Evolutionary conservation across 306 rosid genomes (phyloP).

Genomic region (Luffa aegyptiaca): DNA sequence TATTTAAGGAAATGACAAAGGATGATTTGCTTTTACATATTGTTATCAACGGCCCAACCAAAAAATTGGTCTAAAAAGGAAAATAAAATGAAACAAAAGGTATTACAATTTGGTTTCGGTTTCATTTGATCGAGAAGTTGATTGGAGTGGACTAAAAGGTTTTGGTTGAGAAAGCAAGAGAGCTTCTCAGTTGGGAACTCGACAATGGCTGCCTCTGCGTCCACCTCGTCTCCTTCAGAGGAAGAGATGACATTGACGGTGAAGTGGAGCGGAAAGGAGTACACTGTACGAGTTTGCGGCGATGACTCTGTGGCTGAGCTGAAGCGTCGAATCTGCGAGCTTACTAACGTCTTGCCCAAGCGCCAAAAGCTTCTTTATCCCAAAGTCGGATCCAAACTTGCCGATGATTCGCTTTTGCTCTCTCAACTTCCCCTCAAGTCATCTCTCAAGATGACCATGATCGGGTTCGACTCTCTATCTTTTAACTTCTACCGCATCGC

Average conservation of each 20-base stretch:
- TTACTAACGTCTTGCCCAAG: slow-evolving; percentile 72
- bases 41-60: not conserved
- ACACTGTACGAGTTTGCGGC: slow-evolving; percentile 70
- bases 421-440: slow-evolving; percentile 63
- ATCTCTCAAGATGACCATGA: slow-evolving; percentile 85
- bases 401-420: slow-evolving; percentile 72
- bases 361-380: slow-evolving; percentile 95
- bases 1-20: not conserved
- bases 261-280: slow-evolving; percentile 91
- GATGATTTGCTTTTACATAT: not conserved
- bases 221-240: slow-evolving; percentile 28
- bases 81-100: not conserved
- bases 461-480: slow-evolving; percentile 32
- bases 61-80: not conserved
- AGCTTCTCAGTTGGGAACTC: not conserved
- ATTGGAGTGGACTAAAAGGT: not conserved
- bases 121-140: not conserved
- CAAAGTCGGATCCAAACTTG: slow-evolving; percentile 61
- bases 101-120: not conserved
- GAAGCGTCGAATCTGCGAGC: slow-evolving; percentile 88
- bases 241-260: slow-evolving; percentile 68
- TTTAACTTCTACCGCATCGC: not conserved
- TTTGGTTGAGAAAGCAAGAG: not conserved
- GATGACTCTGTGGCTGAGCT: slow-evolving; percentile 79
- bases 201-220: slow-evolving; percentile 28